Conservation (phyloP, 2,329 filamentous ascomycete genomes). For the Paecilomyces sp. region DNA sequence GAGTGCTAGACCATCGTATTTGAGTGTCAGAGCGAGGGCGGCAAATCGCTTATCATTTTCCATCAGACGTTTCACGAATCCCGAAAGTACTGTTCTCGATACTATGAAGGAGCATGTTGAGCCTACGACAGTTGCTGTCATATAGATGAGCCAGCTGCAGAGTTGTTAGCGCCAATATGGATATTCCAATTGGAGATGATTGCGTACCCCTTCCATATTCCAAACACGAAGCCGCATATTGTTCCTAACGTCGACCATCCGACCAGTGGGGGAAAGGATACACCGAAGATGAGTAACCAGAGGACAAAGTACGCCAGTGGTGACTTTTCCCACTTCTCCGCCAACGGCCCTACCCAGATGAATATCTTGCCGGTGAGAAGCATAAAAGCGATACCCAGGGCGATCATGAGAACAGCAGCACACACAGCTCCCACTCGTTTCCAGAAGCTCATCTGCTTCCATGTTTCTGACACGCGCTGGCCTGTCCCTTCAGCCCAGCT, state of each 20-base stretch:
- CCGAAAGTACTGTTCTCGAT: slow-evolving; percentile 69
- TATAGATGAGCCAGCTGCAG: slow-evolving; percentile 73
- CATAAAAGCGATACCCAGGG: slow-evolving; percentile 61
- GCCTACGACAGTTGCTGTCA: slow-evolving; percentile 69
- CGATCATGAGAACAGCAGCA: slow-evolving; percentile 44
- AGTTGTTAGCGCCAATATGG: slow-evolving; percentile 18
- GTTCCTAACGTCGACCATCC: slow-evolving; percentile 76
- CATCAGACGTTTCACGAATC: slow-evolving; percentile 72
- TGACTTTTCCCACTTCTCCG: slow-evolving; percentile 68
- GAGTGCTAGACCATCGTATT: slow-evolving; percentile 82
- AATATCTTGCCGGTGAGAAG: slow-evolving; percentile 78
- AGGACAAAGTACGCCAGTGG: slow-evolving; percentile 66
- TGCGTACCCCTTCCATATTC: slow-evolving; percentile 62
- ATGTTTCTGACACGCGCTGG: slow-evolving; percentile 24
- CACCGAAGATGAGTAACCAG: slow-evolving; percentile 66
- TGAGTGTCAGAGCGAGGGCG: slow-evolving; percentile 78
- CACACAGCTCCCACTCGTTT: slow-evolving; percentile 56
- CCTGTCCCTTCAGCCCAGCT: slow-evolving; percentile 27
- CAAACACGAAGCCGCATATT: slow-evolving; percentile 63
- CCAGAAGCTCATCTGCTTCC: slow-evolving; percentile 38
- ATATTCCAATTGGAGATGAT: background rate
- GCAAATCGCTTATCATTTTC: slow-evolving; percentile 80
- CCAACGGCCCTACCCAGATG: slow-evolving; percentile 62
- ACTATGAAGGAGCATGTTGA: slow-evolving; percentile 73
- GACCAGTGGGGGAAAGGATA: slow-evolving; percentile 80